Percentiles rank a stretch among this genome's conserved stretches.
phyloP scores from a whole-genome alignment of 352 stramenopile species.

The Pythium folliculosum region DNA sequence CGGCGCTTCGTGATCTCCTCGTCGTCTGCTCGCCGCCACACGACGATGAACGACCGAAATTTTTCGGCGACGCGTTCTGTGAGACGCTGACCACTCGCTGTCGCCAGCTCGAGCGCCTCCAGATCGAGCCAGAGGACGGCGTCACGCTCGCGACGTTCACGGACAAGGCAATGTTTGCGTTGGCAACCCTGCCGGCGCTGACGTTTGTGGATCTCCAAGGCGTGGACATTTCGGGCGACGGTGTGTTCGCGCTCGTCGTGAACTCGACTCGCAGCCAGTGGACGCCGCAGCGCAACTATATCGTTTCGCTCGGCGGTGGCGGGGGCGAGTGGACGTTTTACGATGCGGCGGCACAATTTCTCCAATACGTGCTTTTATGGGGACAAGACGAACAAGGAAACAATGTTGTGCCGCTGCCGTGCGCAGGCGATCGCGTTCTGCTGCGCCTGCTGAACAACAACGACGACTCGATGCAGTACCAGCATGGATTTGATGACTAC shows the following conservation, averaged over 20 bases:
- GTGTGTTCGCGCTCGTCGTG: conserved; percentile 5
- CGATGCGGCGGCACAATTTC: neutral
- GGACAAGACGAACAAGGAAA: no score
- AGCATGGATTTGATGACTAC: no score
- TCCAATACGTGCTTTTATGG: neutral
- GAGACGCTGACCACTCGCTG: neutral
- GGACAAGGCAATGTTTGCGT: conserved; percentile 6
- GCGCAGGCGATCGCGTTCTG: no score
- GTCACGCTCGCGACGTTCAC: conserved; percentile 11
- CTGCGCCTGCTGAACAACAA: no score
- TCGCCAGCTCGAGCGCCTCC: neutral
- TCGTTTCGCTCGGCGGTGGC: no score
- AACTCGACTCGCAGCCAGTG: neutral
- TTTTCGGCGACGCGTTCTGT: neutral
- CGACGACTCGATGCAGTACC: no score
- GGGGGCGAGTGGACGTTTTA: no score
- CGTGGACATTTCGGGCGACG: conserved; percentile 22
- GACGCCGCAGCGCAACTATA: neutral
- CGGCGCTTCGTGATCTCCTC: neutral
- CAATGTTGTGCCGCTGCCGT: no score
- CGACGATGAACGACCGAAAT: neutral
- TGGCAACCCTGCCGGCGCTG: conserved; percentile 15
- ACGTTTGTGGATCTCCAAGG: neutral
- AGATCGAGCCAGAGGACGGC: neutral
- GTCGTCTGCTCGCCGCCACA: neutral